Evolutionary conservation across 768 basidiomycete species (phyloP).

Genomic region (Hypholoma fasciculare): DNA sequence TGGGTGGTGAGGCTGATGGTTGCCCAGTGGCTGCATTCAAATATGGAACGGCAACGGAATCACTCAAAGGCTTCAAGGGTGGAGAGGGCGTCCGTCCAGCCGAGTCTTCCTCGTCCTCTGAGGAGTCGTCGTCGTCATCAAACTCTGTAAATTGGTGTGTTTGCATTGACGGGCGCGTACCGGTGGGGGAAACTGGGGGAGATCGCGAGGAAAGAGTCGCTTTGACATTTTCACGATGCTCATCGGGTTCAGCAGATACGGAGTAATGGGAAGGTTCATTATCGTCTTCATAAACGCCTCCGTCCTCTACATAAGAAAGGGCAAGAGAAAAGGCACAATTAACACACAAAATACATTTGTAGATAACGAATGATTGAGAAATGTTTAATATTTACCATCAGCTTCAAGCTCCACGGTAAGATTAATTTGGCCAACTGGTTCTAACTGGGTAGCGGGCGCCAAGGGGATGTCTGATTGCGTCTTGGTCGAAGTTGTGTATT

Average conservation of each 20-base stretch:
- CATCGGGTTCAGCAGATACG: constrained; percentile 1
- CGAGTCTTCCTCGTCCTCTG: constrained; percentile 10
- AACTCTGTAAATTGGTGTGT: constrained; percentile 14
- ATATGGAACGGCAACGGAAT: neutral
- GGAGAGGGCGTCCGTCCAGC: constrained; percentile 1
- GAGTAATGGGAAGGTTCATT: constrained; percentile 5
- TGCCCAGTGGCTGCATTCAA: neutral
- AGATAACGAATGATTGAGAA: constrained; percentile 18
- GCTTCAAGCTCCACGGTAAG: constrained; percentile 15
- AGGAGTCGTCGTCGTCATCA: constrained; percentile 2
- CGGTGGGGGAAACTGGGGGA: constrained; percentile 1
- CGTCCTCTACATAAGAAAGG: constrained; percentile 16
- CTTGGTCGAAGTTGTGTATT: neutral
- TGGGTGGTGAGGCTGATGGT: constrained; percentile 7
- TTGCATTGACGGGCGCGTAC: constrained; percentile 6
- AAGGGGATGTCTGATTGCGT: constrained; percentile 5
- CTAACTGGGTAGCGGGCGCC: constrained; percentile 1
- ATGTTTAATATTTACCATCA: constrained; percentile 36
- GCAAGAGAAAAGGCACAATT: constrained; percentile 20
- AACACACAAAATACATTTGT: constrained; percentile 25
- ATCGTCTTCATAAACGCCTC: constrained; percentile 14
- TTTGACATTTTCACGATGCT: neutral
- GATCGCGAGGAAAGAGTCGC: neutral
- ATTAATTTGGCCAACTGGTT: constrained; percentile 7
- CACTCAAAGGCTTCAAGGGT: neutral